phyloP scores from a whole-genome alignment of 768 basidiomycete genomes.

The Tremella yokohamensis region DNA sequence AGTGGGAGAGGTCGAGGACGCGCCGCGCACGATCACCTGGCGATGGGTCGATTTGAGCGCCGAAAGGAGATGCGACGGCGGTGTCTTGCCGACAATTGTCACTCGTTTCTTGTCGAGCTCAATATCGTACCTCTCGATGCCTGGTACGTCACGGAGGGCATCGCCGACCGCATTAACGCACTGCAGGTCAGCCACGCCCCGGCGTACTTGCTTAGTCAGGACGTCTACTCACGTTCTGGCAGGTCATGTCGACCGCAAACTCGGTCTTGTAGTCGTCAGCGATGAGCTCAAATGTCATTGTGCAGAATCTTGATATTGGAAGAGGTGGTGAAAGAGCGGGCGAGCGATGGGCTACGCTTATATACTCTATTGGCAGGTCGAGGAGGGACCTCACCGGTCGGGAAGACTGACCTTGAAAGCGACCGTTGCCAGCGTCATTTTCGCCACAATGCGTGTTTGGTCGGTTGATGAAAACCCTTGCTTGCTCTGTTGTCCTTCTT shows the following conservation, averaged over 20 bases:
- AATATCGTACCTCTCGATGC: slow-evolving; percentile 48
- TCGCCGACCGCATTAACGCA: slow-evolving; percentile 46
- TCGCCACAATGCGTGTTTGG: neutral
- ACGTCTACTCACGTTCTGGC: slow-evolving; percentile 37
- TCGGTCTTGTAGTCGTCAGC: slow-evolving; percentile 40
- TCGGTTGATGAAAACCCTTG: too few relatives aligned
- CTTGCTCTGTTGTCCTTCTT: too few relatives aligned
- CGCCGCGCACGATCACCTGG: slow-evolving; percentile 46
- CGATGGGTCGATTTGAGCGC: slow-evolving; percentile 44
- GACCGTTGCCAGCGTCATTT: slow-evolving; percentile 32
- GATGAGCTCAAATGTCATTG: slow-evolving; percentile 3
- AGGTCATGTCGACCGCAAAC: slow-evolving; percentile 52
- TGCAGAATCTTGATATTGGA: neutral
- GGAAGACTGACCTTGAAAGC: slow-evolving; percentile 34
- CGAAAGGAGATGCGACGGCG: slow-evolving; percentile 38
- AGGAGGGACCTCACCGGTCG: neutral
- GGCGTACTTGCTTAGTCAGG: neutral
- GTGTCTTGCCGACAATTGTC: slow-evolving; percentile 45
- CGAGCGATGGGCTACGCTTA: neutral
- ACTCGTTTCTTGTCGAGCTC: slow-evolving; percentile 48
- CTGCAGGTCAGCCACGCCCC: slow-evolving; percentile 13
- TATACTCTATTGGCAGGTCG: neutral
- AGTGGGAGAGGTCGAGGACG: slow-evolving; percentile 31
- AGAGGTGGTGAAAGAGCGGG: neutral
- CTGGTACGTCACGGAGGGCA: slow-evolving; percentile 31